phyloP scores from a whole-genome alignment of 345 rosid species.

The Eutrema yunnanense region DNA sequence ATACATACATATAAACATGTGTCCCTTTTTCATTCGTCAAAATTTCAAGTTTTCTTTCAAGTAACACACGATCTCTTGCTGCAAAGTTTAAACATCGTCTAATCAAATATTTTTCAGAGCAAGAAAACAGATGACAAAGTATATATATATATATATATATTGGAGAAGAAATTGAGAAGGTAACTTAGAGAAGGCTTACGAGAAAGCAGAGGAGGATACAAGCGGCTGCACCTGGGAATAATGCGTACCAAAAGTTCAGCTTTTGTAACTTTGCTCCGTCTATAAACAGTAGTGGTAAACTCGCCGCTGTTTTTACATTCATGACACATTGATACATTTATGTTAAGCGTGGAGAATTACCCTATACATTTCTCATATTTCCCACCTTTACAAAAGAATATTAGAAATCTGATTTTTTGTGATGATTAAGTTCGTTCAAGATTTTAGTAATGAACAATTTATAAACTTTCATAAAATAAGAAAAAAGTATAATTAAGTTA shows the following conservation, averaged over 20 bases:
- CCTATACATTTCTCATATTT: too few relatives aligned
- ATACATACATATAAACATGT: not conserved
- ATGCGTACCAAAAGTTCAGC: conserved; percentile 64
- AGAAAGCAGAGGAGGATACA: conserved; percentile 73
- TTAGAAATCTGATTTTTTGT: not conserved
- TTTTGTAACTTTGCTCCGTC: conserved; percentile 75
- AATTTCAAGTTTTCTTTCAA: conserved; percentile 64
- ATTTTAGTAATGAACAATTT: not conserved
- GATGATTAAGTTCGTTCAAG: not conserved
- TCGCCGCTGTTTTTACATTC: conserved; percentile 58
- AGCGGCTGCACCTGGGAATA: conserved; percentile 87
- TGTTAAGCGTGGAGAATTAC: too few relatives aligned
- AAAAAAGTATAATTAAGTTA: conserved; percentile 12
- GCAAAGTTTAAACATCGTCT: conserved; percentile 23
- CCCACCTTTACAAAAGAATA: not conserved
- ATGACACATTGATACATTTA: too few relatives aligned
- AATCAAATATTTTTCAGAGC: not conserved
- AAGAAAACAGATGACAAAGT: not conserved
- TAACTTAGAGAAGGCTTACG: conserved; percentile 34
- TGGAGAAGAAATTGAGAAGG: not conserved
- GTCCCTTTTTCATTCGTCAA: conserved; percentile 24
- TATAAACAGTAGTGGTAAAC: conserved; percentile 82
- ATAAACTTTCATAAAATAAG: not conserved
- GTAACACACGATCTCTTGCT: conserved; percentile 72
- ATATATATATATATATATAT: not conserved